Evolutionary conservation across 805 yeast species (phyloP).

Genomic region (Saturnispora silvae): DNA sequence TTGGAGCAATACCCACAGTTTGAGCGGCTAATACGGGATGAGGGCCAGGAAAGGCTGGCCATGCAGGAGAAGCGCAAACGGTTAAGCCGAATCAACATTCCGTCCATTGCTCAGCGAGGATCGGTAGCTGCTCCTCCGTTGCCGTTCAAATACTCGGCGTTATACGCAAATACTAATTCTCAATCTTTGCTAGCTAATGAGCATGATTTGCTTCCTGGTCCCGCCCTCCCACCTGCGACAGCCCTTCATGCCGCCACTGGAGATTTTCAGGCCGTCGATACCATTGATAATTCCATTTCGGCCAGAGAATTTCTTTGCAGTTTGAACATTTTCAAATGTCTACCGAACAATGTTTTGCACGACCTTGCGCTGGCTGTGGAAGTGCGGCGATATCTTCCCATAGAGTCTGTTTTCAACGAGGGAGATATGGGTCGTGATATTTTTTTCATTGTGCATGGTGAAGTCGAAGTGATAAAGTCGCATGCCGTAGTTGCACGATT

Average conservation of each 20-base stretch:
- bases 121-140: constrained; percentile 7
- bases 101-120: constrained; percentile 9
- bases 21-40: constrained; percentile 62
- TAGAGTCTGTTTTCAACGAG: constrained; percentile 49
- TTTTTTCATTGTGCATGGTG: constrained; percentile 57
- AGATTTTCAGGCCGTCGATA: constrained; percentile 19
- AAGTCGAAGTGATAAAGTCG: constrained; percentile 51
- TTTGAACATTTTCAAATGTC: constrained; percentile 45
- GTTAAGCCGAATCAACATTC: constrained; percentile 26
- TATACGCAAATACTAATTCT: constrained; percentile 3
- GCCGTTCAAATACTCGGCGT: background rate
- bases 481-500: constrained; percentile 44
- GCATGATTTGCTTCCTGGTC: constrained; percentile 30
- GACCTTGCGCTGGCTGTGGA: constrained; percentile 56
- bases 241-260: background rate
- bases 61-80: constrained; percentile 54
- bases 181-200: constrained; percentile 26
- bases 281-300: constrained; percentile 41
- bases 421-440: constrained; percentile 55
- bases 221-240: constrained; percentile 28
- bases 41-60: constrained; percentile 67
- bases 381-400: constrained; percentile 40
- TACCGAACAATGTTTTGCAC: constrained; percentile 52
- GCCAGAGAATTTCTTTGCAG: constrained; percentile 48
- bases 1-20: constrained; percentile 53